Evolutionary conservation across 352 stramenopile genomes (phyloP), one percentile per base, ranked within the genome.

Genomic region (Phytophthora capsici): DNA sequence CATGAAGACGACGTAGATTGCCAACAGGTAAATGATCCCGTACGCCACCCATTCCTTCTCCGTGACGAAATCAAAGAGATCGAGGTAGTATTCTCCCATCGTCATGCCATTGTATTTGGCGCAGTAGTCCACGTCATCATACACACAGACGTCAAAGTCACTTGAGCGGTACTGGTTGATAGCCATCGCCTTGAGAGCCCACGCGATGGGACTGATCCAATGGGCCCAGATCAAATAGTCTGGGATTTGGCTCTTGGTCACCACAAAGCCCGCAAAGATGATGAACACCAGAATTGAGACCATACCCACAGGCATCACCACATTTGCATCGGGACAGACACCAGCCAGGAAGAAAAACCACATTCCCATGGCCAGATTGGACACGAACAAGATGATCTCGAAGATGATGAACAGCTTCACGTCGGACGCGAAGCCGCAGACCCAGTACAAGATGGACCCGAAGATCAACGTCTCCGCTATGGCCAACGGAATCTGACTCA

Each of bases 181-280:
- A 4, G 62, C 58, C 25, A 82, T 38, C 0, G 58, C 58, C 6
- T 74, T 71, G 4, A 74, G 47, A 14, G 48, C 55, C 76, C 76
- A 87, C 6, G 66, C 30, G 14, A 87, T 63, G 0, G 75, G 80
- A 41, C 79, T 82, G 26, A 84, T 63, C 61, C 67, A 86, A 46
- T 84, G 81, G 1, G 79, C 30, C 80, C 80, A 88, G 4, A 72
- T 69, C 43, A 71, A 72, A 16, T 63, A 67, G 23, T 71, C 50
- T 5, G 75, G 78, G 13, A 87, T 59, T 48, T 50, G 41, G 30
- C 52, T 59, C 52, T 50, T 59, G 52, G 52, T 59, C 52, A 59
- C 38, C 37, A 59, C 52, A 26, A 59, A 59, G 2, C 52, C 75
- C 5, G 43, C 47, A 26, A 80, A 85, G 20, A 85, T 51, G 12